Evolutionary conservation across 2,329 filamentous ascomycete genomes (phyloP).

Genomic region (Penicillium palitans): DNA sequence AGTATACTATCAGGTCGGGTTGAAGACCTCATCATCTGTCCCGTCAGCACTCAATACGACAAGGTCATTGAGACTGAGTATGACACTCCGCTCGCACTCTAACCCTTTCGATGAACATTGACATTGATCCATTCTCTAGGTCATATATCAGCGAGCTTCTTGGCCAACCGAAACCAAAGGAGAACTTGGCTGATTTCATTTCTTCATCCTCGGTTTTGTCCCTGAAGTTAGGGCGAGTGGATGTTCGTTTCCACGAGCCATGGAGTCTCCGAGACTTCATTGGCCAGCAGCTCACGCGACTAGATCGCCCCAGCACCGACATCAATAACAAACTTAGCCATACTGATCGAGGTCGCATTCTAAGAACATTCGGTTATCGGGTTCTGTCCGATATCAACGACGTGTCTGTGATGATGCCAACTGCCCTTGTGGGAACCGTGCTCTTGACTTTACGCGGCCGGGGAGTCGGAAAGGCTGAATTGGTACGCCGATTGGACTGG

Average conservation of each 20-base stretch:
- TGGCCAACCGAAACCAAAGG: slow-evolving; percentile 91
- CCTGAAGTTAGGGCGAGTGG: slow-evolving; percentile 83
- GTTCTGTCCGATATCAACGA: slow-evolving; percentile 93
- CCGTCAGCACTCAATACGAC: slow-evolving; percentile 96
- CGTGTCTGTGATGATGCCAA: slow-evolving; percentile 97
- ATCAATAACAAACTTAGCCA: slow-evolving; percentile 46
- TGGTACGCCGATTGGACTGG: slow-evolving; percentile 88
- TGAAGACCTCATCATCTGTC: slow-evolving; percentile 87
- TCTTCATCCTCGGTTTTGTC: slow-evolving; percentile 85
- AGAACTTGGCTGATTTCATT: slow-evolving; percentile 88
- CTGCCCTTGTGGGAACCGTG: slow-evolving; percentile 90
- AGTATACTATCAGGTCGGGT: slow-evolving; percentile 85
- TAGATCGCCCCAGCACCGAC: slow-evolving; percentile 42
- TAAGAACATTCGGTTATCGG: slow-evolving; percentile 86
- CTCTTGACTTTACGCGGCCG: slow-evolving; percentile 86
- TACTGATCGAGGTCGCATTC: slow-evolving; percentile 66
- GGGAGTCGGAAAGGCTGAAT: slow-evolving; percentile 82
- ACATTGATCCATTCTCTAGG: slow-evolving; percentile 31
- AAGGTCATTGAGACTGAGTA: slow-evolving; percentile 95
- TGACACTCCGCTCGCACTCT: slow-evolving; percentile 12
- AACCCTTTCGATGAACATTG: slow-evolving; percentile 6
- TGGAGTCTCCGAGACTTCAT: slow-evolving; percentile 89
- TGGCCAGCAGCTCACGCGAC: slow-evolving; percentile 67
- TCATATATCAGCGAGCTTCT: slow-evolving; percentile 94
- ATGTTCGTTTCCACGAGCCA: slow-evolving; percentile 93